These are phyloP conservation scores for Apostasia ramifera DNA, from an alignment of 106 monocot genomes.

Conservation along the genomic window DNA sequence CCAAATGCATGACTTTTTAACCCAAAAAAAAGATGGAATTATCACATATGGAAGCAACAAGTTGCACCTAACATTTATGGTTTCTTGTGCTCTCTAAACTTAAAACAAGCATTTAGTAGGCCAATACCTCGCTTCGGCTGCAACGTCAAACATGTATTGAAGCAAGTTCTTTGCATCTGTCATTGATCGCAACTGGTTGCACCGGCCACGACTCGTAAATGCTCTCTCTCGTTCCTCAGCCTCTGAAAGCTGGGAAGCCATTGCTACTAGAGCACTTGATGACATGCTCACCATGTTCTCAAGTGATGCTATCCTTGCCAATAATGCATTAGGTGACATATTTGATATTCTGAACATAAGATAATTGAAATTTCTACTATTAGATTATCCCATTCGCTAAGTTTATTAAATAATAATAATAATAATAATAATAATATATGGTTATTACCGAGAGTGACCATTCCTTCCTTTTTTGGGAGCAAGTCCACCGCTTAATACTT, in stretches of 20 bases:
- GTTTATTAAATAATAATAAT: background rate
- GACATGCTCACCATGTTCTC: slow-evolving; percentile 95
- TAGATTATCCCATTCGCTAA: background rate
- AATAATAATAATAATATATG: background rate
- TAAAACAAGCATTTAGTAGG: background rate
- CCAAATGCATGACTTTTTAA: too few relatives aligned
- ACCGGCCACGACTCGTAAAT: slow-evolving; percentile 69
- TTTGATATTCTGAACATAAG: slow-evolving; percentile 36
- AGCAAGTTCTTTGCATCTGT: slow-evolving; percentile 80
- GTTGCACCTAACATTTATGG: too few relatives aligned
- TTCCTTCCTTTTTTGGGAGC: slow-evolving; percentile 64
- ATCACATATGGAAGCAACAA: too few relatives aligned
- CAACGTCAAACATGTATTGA: slow-evolving; percentile 75
- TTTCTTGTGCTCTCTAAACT: too few relatives aligned
- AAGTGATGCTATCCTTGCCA: slow-evolving; percentile 65
- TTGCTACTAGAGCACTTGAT: slow-evolving; percentile 80
- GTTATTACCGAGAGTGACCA: slow-evolving; percentile 44
- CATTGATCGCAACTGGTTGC: slow-evolving; percentile 87
- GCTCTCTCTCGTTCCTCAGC: slow-evolving; percentile 89
- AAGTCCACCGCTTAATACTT: slow-evolving; percentile 31
- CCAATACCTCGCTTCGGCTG: slow-evolving; percentile 72
- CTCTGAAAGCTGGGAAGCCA: slow-evolving; percentile 95
- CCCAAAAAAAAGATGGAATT: too few relatives aligned
- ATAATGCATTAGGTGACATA: slow-evolving; percentile 69
- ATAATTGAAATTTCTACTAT: background rate